These are phyloP conservation scores for Phoenix dactylifera DNA, from an alignment of 176 grass and related monocot genomes.

Conservation along the genomic window DNA sequence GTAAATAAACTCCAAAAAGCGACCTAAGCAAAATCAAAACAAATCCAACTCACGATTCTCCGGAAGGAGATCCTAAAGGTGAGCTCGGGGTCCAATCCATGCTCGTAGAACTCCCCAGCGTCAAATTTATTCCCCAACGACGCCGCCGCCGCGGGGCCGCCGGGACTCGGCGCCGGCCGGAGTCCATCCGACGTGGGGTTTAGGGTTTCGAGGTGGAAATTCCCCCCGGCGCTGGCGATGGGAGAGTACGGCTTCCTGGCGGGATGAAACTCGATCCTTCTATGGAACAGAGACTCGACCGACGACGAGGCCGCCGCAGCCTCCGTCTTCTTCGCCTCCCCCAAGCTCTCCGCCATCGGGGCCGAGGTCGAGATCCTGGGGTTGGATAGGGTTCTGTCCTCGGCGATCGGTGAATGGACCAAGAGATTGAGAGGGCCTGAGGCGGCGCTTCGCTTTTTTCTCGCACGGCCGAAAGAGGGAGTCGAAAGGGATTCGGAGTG, in stretches of 20 bases:
- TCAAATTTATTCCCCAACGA: slow-evolving; percentile 25
- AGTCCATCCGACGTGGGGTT: slow-evolving; percentile 32
- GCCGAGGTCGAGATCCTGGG: not conserved
- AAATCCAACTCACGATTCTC: slow-evolving; percentile 72
- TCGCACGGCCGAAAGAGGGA: slow-evolving; percentile 17
- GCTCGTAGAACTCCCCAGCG: slow-evolving; percentile 35
- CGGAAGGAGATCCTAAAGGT: slow-evolving; percentile 77
- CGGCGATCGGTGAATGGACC: not conserved
- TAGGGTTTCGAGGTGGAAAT: slow-evolving; percentile 70
- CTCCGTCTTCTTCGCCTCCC: slow-evolving; percentile 19
- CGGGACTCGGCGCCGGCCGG: not conserved
- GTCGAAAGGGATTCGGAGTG: not conserved
- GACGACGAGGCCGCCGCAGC: slow-evolving; percentile 1
- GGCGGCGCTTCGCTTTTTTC: slow-evolving; percentile 1
- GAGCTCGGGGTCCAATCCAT: slow-evolving; percentile 68
- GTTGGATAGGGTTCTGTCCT: not conserved
- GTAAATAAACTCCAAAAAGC: not conserved
- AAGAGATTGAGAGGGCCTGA: not conserved
- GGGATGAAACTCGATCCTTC: slow-evolving; percentile 73
- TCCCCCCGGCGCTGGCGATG: slow-evolving; percentile 17
- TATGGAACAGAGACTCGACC: slow-evolving; percentile 51
- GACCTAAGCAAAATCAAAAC: not conserved
- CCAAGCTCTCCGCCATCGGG: not conserved
- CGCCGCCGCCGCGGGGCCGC: slow-evolving; percentile 7
- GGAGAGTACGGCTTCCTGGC: slow-evolving; percentile 35